Evolutionary conservation across 371 early-diverging fungal genomes (phyloP).

Genomic region (Mucor velutinosus): DNA sequence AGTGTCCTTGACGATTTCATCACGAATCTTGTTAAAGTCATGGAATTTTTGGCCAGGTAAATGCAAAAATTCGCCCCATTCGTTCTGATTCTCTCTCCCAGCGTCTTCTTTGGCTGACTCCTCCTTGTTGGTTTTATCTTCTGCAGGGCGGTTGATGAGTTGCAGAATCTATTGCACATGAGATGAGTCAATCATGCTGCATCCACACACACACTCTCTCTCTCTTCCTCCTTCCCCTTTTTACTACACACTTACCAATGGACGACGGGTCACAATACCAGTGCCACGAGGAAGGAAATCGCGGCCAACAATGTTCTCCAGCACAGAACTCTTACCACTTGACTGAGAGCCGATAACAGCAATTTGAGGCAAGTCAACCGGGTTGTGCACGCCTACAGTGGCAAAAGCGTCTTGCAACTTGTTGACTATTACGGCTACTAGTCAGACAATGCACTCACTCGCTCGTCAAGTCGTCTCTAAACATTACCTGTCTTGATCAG

Average conservation of each 20-base stretch:
- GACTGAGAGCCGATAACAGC: conserved; percentile 98
- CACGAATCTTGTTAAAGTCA: conserved; percentile 93
- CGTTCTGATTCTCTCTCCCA: conserved; percentile 67
- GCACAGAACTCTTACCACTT: conserved; percentile 98
- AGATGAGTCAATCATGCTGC: neutral
- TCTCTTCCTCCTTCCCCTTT: neutral
- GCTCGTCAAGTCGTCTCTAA: neutral
- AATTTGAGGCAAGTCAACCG: conserved; percentile 98
- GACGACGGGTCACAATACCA: conserved; percentile 95
- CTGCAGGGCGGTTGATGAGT: conserved; percentile 89
- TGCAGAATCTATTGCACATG: conserved; percentile 78
- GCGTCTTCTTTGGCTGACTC: neutral
- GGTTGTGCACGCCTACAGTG: conserved; percentile 94
- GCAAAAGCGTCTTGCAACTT: conserved; percentile 97
- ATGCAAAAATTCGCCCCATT: conserved; percentile 98
- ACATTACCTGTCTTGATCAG: conserved; percentile 54
- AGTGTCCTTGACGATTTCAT: conserved; percentile 93
- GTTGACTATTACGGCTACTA: conserved; percentile 57
- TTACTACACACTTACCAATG: conserved; percentile 65
- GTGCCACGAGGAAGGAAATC: conserved; percentile 98
- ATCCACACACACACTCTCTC: too few species aligned
- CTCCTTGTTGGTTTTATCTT: conserved; percentile 18
- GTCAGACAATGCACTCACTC: neutral
- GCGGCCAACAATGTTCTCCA: conserved; percentile 98
- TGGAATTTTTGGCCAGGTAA: conserved; percentile 91